A percentile compares a stretch with the other conserved stretches of the same genome.
These are phyloP conservation scores for Parsonsia alboflavescens DNA, from an alignment of 257 asterid genomes.

Conservation along the genomic window DNA sequence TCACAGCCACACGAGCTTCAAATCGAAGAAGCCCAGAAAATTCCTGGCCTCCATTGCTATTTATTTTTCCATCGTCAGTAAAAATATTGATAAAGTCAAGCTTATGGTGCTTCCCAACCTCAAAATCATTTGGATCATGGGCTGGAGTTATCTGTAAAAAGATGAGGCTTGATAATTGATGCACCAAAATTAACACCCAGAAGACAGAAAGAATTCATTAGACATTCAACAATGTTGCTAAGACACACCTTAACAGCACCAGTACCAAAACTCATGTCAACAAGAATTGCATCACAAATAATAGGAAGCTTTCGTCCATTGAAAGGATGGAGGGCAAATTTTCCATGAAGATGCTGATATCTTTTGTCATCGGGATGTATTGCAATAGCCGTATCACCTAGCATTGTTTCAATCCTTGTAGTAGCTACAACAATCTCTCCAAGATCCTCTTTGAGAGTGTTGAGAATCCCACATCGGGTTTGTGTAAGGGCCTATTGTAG, in stretches of 20 bases:
- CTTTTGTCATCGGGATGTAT: slow-evolving; percentile 83
- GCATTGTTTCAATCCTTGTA: slow-evolving; percentile 92
- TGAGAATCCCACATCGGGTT: no score
- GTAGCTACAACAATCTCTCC: slow-evolving; percentile 98
- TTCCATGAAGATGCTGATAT: slow-evolving; percentile 80
- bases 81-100: slow-evolving; percentile 78
- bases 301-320: slow-evolving; percentile 82
- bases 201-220: not conserved
- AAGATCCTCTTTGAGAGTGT: slow-evolving; percentile 69
- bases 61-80: slow-evolving; percentile 93
- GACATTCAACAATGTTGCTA: not conserved
- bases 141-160: slow-evolving; percentile 90
- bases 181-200: slow-evolving; percentile 19
- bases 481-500: no score
- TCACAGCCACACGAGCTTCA: slow-evolving; percentile 76
- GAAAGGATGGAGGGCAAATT: slow-evolving; percentile 81
- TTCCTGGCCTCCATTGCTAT: slow-evolving; percentile 71
- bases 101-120: slow-evolving; percentile 86
- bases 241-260: slow-evolving; percentile 92
- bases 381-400: slow-evolving; percentile 97
- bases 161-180: not conserved
- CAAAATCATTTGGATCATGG: slow-evolving; percentile 98
- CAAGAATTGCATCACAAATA: slow-evolving; percentile 79
- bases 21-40: slow-evolving; percentile 85
- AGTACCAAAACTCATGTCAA: slow-evolving; percentile 89